A percentile compares a stretch with the other conserved stretches of the same genome.
Conservation (phyloP, 2,329 filamentous ascomycete species). For the Neopestalotiopsis clavispora region DNA sequence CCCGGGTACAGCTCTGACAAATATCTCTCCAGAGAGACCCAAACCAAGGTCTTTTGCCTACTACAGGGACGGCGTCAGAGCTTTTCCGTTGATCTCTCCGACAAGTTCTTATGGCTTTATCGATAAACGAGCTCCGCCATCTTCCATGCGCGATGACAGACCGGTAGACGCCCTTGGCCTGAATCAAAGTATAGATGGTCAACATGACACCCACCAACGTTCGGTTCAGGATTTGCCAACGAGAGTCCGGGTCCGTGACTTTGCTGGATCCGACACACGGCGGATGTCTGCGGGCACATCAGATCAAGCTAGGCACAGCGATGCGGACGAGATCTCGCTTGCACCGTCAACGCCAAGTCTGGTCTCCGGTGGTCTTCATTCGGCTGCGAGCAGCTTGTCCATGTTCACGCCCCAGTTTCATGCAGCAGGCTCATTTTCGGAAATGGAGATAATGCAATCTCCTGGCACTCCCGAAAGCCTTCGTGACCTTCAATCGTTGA, state of each 20-base stretch:
- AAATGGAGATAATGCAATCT: slow-evolving; percentile 12
- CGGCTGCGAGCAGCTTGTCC: slow-evolving; percentile 32
- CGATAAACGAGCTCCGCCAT: neutral
- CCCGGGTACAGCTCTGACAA: neutral
- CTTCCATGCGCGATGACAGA: neutral
- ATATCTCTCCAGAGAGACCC: neutral
- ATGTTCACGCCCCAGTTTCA: slow-evolving; percentile 33
- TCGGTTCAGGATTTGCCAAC: neutral
- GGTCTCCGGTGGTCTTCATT: slow-evolving; percentile 29
- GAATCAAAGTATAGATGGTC: neutral
- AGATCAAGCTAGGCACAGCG: neutral
- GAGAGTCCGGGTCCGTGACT: neutral
- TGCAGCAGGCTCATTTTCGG: slow-evolving; percentile 17
- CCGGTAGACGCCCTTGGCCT: neutral
- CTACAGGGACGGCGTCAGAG: slow-evolving; percentile 1
- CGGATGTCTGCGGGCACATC: neutral
- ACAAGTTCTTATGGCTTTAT: slow-evolving; percentile 5
- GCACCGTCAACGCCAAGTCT: slow-evolving; percentile 35
- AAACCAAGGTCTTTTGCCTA: slow-evolving; percentile 4
- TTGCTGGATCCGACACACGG: neutral
- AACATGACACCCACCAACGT: neutral
- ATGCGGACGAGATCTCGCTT: slow-evolving; percentile 20
- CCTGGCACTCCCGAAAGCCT: slow-evolving; percentile 7
- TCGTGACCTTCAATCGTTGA: slow-evolving; percentile 4
- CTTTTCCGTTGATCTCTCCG: slow-evolving; percentile 7